Conservation (phyloP, 2,329 filamentous ascomycete species). For the Fusarium agapanthi region DNA sequence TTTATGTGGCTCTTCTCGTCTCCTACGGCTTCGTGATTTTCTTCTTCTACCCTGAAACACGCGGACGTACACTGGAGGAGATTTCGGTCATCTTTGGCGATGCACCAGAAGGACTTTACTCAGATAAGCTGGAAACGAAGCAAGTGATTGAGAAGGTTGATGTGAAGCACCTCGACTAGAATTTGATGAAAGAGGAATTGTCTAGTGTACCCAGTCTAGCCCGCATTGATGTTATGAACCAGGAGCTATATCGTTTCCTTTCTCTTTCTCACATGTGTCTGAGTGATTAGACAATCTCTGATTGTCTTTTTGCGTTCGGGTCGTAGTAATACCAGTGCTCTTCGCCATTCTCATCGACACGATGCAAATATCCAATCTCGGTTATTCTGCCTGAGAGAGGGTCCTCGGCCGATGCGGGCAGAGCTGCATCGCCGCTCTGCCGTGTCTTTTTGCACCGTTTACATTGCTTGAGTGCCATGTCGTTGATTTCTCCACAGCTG, state of each 20-base stretch:
- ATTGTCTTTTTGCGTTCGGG: neutral
- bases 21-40: slow-evolving; percentile 11
- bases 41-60: slow-evolving; percentile 15
- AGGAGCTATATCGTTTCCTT: fast-evolving
- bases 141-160: slow-evolving; percentile 7
- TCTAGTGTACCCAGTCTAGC: neutral
- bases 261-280: neutral
- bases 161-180: slow-evolving; percentile 13
- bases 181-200: neutral
- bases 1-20: slow-evolving; percentile 6
- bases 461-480: neutral
- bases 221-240: neutral
- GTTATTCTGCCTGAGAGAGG: fast-evolving
- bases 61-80: slow-evolving; percentile 5
- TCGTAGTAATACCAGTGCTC: fast-evolving
- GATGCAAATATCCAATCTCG: neutral
- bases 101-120: slow-evolving; percentile 10
- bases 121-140: neutral
- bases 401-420: fast-evolving
- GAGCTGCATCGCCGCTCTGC: neutral
- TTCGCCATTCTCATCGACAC: neutral
- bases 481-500: neutral
- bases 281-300: fast-evolving
- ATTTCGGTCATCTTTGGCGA: slow-evolving; percentile 12
- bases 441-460: fast-evolving